Conservation (phyloP, 202 grass and related monocot species). For the Carex arenaria region DNA sequence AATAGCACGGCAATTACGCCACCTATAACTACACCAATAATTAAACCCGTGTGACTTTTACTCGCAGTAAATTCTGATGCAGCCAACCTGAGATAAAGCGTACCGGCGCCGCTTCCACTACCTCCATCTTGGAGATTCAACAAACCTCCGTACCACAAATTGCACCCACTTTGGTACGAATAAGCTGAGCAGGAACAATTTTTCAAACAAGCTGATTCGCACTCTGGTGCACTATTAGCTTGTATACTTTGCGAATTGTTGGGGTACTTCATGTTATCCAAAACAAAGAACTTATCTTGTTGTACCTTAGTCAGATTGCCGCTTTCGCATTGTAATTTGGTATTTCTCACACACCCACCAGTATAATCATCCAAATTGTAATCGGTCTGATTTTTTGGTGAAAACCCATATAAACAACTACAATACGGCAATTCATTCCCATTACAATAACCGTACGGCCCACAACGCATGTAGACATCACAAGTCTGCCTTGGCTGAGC, state of each 20-base stretch:
- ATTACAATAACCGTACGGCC: constrained; percentile 16
- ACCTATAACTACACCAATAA: constrained; percentile 9
- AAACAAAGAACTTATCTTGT: constrained; percentile 24
- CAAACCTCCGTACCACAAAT: constrained; percentile 37
- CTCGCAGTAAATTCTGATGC: constrained; percentile 22
- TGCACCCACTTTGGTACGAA: constrained; percentile 19
- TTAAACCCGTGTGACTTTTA: constrained; percentile 9
- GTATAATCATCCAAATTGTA: constrained; percentile 22
- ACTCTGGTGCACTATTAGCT: neutral
- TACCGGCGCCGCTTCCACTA: constrained; percentile 9
- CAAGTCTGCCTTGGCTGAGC: constrained; percentile 27
- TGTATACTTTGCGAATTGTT: constrained; percentile 12
- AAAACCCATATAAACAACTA: constrained; percentile 35
- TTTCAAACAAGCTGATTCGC: constrained; percentile 26
- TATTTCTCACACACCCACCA: constrained; percentile 42
- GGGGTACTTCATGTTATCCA: constrained; percentile 24
- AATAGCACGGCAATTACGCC: neutral
- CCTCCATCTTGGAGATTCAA: constrained; percentile 10
- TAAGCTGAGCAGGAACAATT: constrained; percentile 34
- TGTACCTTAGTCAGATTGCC: neutral
- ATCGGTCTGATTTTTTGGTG: neutral
- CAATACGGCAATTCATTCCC: constrained; percentile 24
- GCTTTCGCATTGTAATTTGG: constrained; percentile 15
- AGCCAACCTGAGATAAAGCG: constrained; percentile 24
- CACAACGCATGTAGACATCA: constrained; percentile 32